These are phyloP conservation scores for Penstemon newberryi DNA, from an alignment of 257 asterid genomes.

Conservation along the genomic window DNA sequence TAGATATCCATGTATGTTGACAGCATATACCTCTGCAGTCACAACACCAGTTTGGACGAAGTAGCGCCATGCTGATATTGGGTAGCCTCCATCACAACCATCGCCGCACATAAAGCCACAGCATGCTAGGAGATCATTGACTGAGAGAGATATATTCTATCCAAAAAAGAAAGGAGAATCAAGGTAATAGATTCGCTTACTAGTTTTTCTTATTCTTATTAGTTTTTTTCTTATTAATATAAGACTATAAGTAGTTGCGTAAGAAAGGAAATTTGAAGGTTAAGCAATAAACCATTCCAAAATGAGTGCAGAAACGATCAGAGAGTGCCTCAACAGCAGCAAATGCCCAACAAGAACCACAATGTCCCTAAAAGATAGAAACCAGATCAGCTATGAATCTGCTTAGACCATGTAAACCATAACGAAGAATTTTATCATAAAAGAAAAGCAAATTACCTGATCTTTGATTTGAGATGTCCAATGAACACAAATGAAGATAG, in stretches of 20 bases:
- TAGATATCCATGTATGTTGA: not conserved
- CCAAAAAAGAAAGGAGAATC: constrained; percentile 28
- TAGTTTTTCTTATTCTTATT: not conserved
- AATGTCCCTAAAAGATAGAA: constrained; percentile 68
- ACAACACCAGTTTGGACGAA: constrained; percentile 78
- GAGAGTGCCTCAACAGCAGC: constrained; percentile 90
- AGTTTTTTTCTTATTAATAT: not conserved
- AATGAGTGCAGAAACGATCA: constrained; percentile 87
- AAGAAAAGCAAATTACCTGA: constrained; percentile 61
- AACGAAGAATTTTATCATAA: constrained; percentile 13
- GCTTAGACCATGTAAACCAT: constrained; percentile 1
- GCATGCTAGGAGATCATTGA: constrained; percentile 90
- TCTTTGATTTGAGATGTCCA: constrained; percentile 47
- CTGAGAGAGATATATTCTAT: constrained; percentile 84
- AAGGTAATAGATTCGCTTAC: constrained; percentile 1
- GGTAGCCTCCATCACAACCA: constrained; percentile 97
- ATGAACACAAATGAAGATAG: constrained; percentile 21
- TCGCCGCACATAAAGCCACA: constrained; percentile 93
- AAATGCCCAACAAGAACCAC: constrained; percentile 99
- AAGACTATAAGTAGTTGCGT: constrained; percentile 19
- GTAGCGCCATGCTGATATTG: constrained; percentile 86
- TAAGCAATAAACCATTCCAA: constrained; percentile 50
- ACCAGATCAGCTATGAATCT: constrained; percentile 24
- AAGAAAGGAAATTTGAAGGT: constrained; percentile 21
- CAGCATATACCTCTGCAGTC: constrained; percentile 70